These are phyloP conservation scores for Fagopyrum esculentum DNA, from an alignment of 148 eudicot genomes.

Conservation along the genomic window DNA sequence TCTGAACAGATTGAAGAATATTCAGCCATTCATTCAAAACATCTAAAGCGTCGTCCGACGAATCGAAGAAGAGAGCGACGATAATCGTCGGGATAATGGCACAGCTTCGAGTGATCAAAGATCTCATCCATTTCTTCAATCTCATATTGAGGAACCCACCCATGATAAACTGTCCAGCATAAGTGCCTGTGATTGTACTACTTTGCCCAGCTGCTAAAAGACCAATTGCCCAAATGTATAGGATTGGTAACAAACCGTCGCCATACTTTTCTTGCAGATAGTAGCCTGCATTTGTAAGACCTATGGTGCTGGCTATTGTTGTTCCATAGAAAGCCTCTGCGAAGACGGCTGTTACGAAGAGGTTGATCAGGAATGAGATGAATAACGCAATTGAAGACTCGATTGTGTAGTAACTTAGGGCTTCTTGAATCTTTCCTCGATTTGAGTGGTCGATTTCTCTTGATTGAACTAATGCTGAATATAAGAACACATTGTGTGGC, in stretches of 20 bases:
- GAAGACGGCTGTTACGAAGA: slow-evolving; percentile 82
- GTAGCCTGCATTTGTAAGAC: slow-evolving; percentile 87
- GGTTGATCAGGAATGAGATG: slow-evolving; percentile 80
- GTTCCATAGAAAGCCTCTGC: slow-evolving; percentile 93
- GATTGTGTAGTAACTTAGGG: slow-evolving; percentile 76
- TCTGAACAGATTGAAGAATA: slow-evolving; percentile 87
- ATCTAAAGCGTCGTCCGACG: slow-evolving; percentile 65
- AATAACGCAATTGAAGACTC: slow-evolving; percentile 71
- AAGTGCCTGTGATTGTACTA: slow-evolving; percentile 94
- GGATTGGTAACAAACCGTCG: slow-evolving; percentile 69
- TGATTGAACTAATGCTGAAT: slow-evolving; percentile 95
- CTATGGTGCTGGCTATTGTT: slow-evolving; percentile 57
- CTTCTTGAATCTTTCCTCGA: slow-evolving; percentile 68
- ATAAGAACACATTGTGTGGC: slow-evolving; percentile 97
- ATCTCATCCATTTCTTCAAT: slow-evolving; percentile 85
- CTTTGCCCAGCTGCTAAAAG: slow-evolving; percentile 96
- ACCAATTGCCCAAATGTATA: slow-evolving; percentile 92
- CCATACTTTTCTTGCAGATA: slow-evolving; percentile 83
- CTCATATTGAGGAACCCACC: slow-evolving; percentile 78
- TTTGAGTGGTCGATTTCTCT: slow-evolving; percentile 67
- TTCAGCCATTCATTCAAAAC: slow-evolving; percentile 90
- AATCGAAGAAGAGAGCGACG: slow-evolving; percentile 74
- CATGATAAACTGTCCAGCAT: slow-evolving; percentile 98
- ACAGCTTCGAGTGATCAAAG: slow-evolving; percentile 84
- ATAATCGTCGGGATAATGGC: slow-evolving; percentile 83